These are phyloP conservation scores for Solanum habrochaites DNA, from an alignment of 257 asterid genomes.

Conservation along the genomic window DNA sequence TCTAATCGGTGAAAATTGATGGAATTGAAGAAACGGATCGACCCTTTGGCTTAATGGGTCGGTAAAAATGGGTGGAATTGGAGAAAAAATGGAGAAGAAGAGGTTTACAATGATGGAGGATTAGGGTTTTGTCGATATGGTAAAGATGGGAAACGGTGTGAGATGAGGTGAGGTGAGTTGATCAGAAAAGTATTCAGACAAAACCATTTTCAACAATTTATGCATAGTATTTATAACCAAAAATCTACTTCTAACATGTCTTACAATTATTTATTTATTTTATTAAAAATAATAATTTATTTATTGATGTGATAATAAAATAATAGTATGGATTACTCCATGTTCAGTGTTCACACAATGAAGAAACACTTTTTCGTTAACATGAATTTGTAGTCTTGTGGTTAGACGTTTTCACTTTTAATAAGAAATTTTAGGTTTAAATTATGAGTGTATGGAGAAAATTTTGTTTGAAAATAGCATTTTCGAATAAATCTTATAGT, in stretches of 20 bases:
- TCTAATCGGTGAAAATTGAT: neutral
- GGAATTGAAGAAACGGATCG: neutral
- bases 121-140: neutral
- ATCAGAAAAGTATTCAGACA: neutral
- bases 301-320: neutral
- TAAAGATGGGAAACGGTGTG: neutral
- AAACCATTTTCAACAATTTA: neutral
- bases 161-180: neutral
- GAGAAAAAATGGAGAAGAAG: neutral
- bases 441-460: rapidly evolving
- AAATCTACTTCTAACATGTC: neutral
- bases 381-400: neutral
- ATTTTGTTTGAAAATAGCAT: no score
- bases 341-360: neutral
- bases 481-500: rapidly evolving
- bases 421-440: rapidly evolving
- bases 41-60: neutral
- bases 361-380: neutral
- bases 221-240: neutral
- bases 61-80: neutral
- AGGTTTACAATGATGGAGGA: neutral
- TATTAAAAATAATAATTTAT: no score
- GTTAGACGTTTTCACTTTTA: neutral
- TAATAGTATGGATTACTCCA: neutral
- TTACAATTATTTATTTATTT: no score